Evolutionary conservation across 2,329 filamentous ascomycete genomes (phyloP).

Genomic region (Fusarium chaquense): DNA sequence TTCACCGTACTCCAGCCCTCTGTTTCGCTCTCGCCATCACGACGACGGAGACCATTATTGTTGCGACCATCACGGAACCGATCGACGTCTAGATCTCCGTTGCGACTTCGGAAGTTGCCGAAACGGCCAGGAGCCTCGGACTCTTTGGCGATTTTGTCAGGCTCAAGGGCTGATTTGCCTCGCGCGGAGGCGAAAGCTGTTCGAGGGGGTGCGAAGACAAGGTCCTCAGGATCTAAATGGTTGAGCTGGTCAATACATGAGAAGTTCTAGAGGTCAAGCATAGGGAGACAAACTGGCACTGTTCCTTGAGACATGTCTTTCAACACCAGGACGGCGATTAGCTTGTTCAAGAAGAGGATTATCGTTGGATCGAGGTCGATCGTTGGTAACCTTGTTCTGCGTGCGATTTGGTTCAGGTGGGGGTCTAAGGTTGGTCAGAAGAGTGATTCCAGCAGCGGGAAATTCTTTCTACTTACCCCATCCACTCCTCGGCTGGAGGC

Average conservation of each 20-base stretch:
- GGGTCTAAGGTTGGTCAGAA: conserved; percentile 52
- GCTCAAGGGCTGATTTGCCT: conserved; percentile 63
- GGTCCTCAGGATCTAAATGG: conserved; percentile 76
- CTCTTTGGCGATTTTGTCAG: conserved; percentile 66
- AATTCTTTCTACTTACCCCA: conserved; percentile 75
- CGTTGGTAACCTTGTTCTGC: conserved; percentile 58
- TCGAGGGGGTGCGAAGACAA: conserved; percentile 86
- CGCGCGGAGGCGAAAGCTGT: conserved; percentile 85
- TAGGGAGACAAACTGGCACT: conserved; percentile 63
- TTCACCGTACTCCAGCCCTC: conserved; percentile 83
- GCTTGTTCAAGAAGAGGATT: conserved; percentile 61
- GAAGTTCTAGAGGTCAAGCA: background rate
- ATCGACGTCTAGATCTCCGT: conserved; percentile 64
- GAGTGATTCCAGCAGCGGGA: conserved; percentile 26
- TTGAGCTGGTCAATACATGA: conserved; percentile 30
- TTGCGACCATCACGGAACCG: conserved; percentile 65
- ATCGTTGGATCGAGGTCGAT: conserved; percentile 60
- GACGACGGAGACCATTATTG: conserved; percentile 62
- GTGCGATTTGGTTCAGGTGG: conserved; percentile 61
- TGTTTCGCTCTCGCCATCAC: conserved; percentile 69
- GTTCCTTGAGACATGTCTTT: conserved; percentile 68
- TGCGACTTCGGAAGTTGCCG: conserved; percentile 65
- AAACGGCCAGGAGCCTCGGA: conserved; percentile 68
- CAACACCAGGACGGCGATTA: conserved; percentile 64
- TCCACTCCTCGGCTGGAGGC: conserved; percentile 92